These are phyloP conservation scores for Leccinum olivaceopallidum DNA, from an alignment of 768 basidiomycete genomes.

Conservation along the genomic window DNA sequence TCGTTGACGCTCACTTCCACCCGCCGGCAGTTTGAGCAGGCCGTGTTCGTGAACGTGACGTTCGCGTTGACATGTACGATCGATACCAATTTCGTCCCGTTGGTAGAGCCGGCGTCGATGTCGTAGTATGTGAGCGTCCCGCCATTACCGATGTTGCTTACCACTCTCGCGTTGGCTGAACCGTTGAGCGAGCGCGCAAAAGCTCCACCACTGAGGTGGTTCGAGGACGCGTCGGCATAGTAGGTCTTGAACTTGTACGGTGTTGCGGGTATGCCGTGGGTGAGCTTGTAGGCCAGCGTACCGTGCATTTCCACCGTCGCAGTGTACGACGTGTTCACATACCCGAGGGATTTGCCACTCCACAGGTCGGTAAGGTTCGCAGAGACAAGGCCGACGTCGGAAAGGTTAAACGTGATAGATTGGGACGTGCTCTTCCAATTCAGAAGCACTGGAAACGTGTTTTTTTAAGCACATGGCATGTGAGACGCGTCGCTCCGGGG, in stretches of 20 bases:
- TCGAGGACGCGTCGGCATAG: slow-evolving; percentile 1
- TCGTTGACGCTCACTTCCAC: slow-evolving; percentile 10
- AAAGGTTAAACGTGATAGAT: slow-evolving; percentile 6
- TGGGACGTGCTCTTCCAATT: slow-evolving; percentile 5
- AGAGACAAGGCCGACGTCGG: slow-evolving; percentile 5
- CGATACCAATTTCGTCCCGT: slow-evolving; percentile 2
- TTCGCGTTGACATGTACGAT: slow-evolving; percentile 13
- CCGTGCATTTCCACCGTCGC: slow-evolving; percentile 4
- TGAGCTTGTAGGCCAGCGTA: slow-evolving; percentile 7
- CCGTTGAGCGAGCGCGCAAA: neutral
- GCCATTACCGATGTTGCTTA: neutral
- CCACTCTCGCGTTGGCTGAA: neutral
- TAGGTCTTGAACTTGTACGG: slow-evolving; percentile 1
- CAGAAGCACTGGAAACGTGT: neutral
- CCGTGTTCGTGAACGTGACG: slow-evolving; percentile 3
- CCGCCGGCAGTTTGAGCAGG: slow-evolving; percentile 8
- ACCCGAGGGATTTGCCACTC: neutral
- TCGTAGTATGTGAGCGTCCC: slow-evolving; percentile 8
- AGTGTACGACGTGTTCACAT: neutral
- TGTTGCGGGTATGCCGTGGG: neutral
- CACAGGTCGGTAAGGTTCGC: slow-evolving; percentile 12
- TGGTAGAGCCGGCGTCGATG: slow-evolving; percentile 7
- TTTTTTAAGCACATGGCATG: neutral
- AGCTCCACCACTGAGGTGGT: slow-evolving; percentile 5
- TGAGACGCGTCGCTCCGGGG: neutral